phyloP scores from a whole-genome alignment of 306 rosid species.

The Fragaria vesca region DNA sequence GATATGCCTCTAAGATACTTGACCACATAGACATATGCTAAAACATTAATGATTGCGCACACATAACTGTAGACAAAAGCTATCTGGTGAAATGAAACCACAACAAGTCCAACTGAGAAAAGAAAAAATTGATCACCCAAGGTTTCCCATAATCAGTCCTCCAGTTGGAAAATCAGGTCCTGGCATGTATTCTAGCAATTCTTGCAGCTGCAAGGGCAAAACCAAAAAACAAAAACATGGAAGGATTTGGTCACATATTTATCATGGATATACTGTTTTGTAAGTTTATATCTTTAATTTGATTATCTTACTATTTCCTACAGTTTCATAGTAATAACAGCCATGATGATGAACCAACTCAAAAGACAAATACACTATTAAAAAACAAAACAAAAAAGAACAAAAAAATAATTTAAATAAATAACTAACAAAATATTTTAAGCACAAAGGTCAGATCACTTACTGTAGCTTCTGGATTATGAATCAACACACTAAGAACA shows the following conservation, averaged over 20 bases:
- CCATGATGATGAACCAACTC: neutral
- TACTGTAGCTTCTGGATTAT: constrained; percentile 94
- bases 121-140: constrained; percentile 54
- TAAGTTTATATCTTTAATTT: neutral
- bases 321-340: neutral
- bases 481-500: constrained; percentile 79
- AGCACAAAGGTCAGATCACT: constrained; percentile 28
- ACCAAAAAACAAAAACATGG: neutral
- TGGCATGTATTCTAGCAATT: constrained; percentile 98
- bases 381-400: neutral
- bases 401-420: neutral
- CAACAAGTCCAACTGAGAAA: neutral
- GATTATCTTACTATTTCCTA: neutral
- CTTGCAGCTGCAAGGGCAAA: constrained; percentile 70
- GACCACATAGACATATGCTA: constrained; percentile 34
- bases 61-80: constrained; percentile 5
- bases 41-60: constrained; percentile 12
- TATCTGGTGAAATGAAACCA: neutral
- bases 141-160: constrained; percentile 91
- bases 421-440: neutral
- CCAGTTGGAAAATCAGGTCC: constrained; percentile 99
- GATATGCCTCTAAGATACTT: constrained; percentile 93
- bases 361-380: neutral
- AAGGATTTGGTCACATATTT: neutral
- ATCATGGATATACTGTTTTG: neutral